Base-by-base conservation (phyloP, 805 yeast species). In the Candida alai region DNA sequence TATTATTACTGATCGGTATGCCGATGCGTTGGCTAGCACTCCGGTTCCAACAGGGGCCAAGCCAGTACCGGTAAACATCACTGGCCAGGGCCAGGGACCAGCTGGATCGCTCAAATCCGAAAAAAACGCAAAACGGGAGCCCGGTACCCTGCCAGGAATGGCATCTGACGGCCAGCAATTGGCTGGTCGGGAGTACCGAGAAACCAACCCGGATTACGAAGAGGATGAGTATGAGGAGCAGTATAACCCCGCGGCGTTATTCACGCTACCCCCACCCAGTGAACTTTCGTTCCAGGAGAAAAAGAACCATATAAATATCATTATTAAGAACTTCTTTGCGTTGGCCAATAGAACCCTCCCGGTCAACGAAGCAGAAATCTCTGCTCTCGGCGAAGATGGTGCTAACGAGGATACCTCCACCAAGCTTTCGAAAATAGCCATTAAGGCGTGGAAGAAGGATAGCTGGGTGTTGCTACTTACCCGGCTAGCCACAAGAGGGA, bases 401-500 rank as follows among this genome's bases (percentile, higher is more conserved):
- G 44, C 35, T 33, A 44, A 36, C 24, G 48, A 39, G 37, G 42
- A 38, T 13, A 30, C 64, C 51, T 41, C 56, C 33, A 48, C 68
- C 11, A 78, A 76, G 33, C 73, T 90, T 69, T 72, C 78, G 6
- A 76, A 72, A 40, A 61, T 72, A 7, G 78, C 77, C 2, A 70
- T 73, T 19, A 55, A 66, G 8, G 54, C 61, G 16, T 74, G 80
- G 80, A 64, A 60, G 31, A 72, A 69, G 25, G 80, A 80, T 42
- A 76, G 90, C 2, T 88, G 96, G 96, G 61, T 86, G 10, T 65
- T 80, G 4, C 51, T 90, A 10, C 63, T 89, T 25, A 75, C 87
- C 1, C 68, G 97, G 51, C 58, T 88, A 28, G 84, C 93, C 0
- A 80, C 96, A 0, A 68, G 98, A 45, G 98, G 97, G 0, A 67